Evolutionary conservation across 768 basidiomycete species (phyloP), one percentile per base, ranked within the genome.

Genomic region (Xerocomus spinulosus): DNA sequence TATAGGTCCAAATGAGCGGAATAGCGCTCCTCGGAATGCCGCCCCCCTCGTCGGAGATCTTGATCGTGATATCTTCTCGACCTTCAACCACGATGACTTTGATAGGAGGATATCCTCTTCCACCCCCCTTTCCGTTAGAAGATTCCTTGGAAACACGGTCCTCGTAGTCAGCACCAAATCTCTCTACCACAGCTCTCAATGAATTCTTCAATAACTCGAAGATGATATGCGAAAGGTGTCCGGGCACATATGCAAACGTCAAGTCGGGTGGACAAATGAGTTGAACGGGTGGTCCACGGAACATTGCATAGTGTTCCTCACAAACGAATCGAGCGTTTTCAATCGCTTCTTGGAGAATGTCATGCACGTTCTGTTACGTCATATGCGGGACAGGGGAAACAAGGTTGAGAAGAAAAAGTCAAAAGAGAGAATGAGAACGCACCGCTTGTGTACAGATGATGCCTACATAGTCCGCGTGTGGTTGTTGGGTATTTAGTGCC

Each of bases 191-290:
- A 2, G 96, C 96, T 34, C 96, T 85, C 9, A 99, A 76, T 15
- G 94, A 97, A 75, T 99, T 99, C 67, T 99, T 99, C 48, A 98
- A 77, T 10, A 99, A 79, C 62, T 99, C 96, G 68, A 99, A 99
- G 56, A 86, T 80, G 69, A 99, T 97, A 67, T 99, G 96, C 1
- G 89, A 92, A 51, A 99, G 73, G 63, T 99, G 96, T 4, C 92
- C 93, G 0, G 96, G 96, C 37, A 99, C 92, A 68, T 98, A 98
- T 54, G 92, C 77, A 71, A 98, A 97, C 17, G 78, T 77, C 55
- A 99, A 81, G 59, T 88, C 71, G 44, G 79, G 72, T 0, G 93
- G 92, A 68, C 96, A 98, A 58, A 97, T 91, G 52, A 99, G 87
- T 60, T 98, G 91, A 14, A 99, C 92, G 3, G 92, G 91, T 0